These are phyloP conservation scores for Aspergillus eucalypticola DNA, from an alignment of 2,329 filamentous ascomycete species.

Conservation along the genomic window DNA sequence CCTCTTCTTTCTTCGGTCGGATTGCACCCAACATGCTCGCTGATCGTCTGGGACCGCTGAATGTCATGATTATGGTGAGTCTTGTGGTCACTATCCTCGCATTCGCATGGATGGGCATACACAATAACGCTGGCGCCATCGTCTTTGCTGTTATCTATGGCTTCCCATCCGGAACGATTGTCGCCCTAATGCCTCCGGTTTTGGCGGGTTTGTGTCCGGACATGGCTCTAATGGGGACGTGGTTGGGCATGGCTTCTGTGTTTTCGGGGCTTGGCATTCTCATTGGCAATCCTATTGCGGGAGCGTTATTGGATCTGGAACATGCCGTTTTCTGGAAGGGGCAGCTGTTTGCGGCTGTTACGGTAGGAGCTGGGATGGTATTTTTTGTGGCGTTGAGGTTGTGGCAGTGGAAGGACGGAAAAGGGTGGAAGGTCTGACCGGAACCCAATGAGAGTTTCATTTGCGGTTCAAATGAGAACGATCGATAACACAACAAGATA, in stretches of 20 bases:
- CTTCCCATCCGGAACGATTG: constrained; percentile 43
- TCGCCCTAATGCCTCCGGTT: constrained; percentile 42
- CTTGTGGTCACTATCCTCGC: constrained; percentile 31
- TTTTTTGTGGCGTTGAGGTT: background rate
- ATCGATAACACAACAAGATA: too few relatives aligned
- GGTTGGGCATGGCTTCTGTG: constrained; percentile 45
- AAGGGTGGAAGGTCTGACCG: background rate
- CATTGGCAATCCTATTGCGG: constrained; percentile 27
- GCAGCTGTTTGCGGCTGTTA: background rate
- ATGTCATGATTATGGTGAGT: constrained; percentile 36
- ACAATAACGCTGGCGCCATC: constrained; percentile 29
- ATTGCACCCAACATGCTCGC: constrained; percentile 53
- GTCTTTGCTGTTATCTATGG: constrained; percentile 41
- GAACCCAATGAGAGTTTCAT: background rate
- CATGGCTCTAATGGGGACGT: constrained; percentile 37
- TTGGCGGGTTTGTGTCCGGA: constrained; percentile 35
- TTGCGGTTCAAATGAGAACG: background rate
- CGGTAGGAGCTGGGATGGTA: background rate
- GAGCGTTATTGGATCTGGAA: constrained; percentile 15
- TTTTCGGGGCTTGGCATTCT: constrained; percentile 25
- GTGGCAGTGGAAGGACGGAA: background rate
- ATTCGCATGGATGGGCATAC: constrained; percentile 37
- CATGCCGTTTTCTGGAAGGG: background rate
- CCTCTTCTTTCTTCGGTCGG: constrained; percentile 52
- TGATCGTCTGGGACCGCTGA: constrained; percentile 53